These are phyloP conservation scores for Boletus subluridellus DNA, from an alignment of 1,284 basidiomycete species.

Conservation along the genomic window DNA sequence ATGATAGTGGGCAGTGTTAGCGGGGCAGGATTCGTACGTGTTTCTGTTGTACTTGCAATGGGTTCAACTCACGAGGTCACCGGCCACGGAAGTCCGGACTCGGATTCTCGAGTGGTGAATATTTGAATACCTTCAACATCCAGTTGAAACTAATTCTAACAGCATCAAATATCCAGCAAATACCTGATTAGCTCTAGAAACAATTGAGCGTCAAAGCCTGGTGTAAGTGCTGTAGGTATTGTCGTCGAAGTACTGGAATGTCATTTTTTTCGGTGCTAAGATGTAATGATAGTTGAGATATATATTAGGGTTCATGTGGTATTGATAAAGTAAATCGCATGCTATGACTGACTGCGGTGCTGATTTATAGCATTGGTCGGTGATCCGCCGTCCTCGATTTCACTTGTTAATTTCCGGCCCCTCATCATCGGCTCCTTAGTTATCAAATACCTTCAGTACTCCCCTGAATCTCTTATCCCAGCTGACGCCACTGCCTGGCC, in stretches of 20 bases:
- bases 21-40: no score
- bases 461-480: slow-evolving; percentile 78
- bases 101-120: neutral
- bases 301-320: neutral
- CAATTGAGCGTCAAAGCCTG: neutral
- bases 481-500: slow-evolving; percentile 55
- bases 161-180: neutral
- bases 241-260: neutral
- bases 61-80: no score
- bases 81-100: no score
- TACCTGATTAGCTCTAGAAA: neutral
- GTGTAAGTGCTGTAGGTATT: neutral
- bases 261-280: neutral
- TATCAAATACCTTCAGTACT: slow-evolving; percentile 63
- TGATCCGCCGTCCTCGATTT: neutral
- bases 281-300: neutral
- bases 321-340: slow-evolving; percentile 4
- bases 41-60: no score
- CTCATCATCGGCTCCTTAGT: slow-evolving; percentile 28
- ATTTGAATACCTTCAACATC: neutral
- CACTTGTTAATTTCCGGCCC: neutral
- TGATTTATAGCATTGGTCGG: neutral
- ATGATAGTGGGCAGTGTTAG: no score
- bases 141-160: neutral
- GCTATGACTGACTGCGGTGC: neutral